Percentiles rank a stretch among this genome's conserved stretches.
Conservation (phyloP, 192 early-diverging fungal genomes). For the Cetraspora pellucida region DNA sequence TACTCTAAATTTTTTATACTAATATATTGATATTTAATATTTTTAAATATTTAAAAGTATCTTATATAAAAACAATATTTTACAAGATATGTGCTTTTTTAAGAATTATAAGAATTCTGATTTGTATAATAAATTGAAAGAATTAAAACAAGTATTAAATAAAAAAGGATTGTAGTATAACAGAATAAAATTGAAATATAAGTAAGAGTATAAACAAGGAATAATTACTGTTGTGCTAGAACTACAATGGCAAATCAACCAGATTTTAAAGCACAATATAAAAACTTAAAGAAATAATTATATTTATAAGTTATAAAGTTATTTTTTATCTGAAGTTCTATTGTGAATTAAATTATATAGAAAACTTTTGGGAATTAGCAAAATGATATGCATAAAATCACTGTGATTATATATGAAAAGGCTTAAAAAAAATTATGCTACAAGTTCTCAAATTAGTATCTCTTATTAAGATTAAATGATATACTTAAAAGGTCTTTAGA, state of each 20-base stretch:
- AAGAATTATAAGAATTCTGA: neutral
- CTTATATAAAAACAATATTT: neutral
- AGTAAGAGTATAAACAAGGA: neutral
- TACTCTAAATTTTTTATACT: neutral
- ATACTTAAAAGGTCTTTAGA: no score
- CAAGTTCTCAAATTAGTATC: neutral
- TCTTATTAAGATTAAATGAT: neutral
- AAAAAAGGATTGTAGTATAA: neutral
- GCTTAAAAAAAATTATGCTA: neutral
- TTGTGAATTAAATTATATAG: constrained; percentile 39
- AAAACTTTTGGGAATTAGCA: constrained; percentile 37
- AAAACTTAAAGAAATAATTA: constrained; percentile 10
- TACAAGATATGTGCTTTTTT: neutral
- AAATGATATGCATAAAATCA: constrained; percentile 27
- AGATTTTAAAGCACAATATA: constrained; percentile 25
- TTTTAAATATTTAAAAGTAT: neutral
- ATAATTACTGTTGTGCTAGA: constrained; percentile 28
- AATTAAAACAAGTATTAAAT: neutral
- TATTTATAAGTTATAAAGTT: constrained; percentile 20
- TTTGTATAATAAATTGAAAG: neutral
- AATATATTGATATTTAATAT: neutral
- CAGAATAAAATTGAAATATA: neutral
- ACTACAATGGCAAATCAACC: constrained; percentile 28
- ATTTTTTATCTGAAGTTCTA: constrained; percentile 40
- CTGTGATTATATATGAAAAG: neutral